Conservation (phyloP, 768 basidiomycete species). For the Tulasnella sp. region DNA sequence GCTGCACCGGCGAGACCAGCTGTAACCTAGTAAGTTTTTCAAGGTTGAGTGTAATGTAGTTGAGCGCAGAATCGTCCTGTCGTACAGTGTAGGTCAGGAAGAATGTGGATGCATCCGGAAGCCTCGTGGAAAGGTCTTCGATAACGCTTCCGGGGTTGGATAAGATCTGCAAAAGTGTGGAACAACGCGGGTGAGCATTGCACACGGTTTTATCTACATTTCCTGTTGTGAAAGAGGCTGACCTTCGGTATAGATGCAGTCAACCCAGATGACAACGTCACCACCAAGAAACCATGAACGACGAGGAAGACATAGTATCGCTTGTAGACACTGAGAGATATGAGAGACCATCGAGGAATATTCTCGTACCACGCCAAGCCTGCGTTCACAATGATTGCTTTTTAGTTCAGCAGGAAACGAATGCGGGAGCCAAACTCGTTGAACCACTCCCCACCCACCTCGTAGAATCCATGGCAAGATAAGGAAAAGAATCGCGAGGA, state of each 20-base stretch:
- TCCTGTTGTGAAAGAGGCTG: conserved; percentile 37
- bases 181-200: background rate
- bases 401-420: background rate
- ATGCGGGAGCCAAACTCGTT: background rate
- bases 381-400: conserved; percentile 28
- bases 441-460: conserved; percentile 46
- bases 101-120: conserved; percentile 64
- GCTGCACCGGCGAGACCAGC: conserved; percentile 60
- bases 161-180: conserved; percentile 45
- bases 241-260: conserved; percentile 47
- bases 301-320: conserved; percentile 72
- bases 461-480: conserved; percentile 61
- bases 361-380: conserved; percentile 70
- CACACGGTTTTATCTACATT: conserved; percentile 36
- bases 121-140: conserved; percentile 50
- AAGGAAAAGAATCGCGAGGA: conserved; percentile 65
- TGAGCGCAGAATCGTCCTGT: conserved; percentile 24
- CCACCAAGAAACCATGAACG: conserved; percentile 71
- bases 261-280: conserved; percentile 65
- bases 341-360: conserved; percentile 65
- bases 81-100: conserved; percentile 64
- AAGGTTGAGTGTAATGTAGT: background rate
- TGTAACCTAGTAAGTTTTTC: conserved; percentile 45
- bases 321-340: conserved; percentile 72
- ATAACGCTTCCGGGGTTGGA: conserved; percentile 52